Evolutionary conservation across 225 moss, liverwort and hornwort species (phyloP).

Genomic region (Physcomitrium patens): DNA sequence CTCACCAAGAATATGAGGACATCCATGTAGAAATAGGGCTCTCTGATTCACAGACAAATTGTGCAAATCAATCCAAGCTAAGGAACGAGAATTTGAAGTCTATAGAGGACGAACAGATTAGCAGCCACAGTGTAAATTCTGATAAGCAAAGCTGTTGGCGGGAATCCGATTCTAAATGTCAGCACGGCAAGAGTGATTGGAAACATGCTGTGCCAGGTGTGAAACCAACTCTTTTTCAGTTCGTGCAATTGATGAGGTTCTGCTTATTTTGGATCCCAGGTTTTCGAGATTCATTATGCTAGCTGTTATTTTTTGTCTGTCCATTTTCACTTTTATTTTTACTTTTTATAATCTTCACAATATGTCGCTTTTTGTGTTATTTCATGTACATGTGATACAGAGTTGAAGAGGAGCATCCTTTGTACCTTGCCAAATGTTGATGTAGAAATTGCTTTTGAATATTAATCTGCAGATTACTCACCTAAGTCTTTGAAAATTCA

Average conservation of each 20-base stretch:
- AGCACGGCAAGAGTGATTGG: constrained; percentile 36
- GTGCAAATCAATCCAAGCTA: constrained; percentile 22
- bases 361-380: constrained; percentile 13
- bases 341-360: neutral
- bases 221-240: constrained; percentile 15
- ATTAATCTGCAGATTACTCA: constrained; percentile 43
- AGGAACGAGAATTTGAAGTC: constrained; percentile 29
- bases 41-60: neutral
- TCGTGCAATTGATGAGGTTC: constrained; percentile 17
- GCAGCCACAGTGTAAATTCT: constrained; percentile 18
- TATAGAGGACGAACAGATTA: constrained; percentile 31
- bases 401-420: constrained; percentile 10
- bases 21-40: constrained; percentile 25
- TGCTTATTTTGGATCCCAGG: neutral
- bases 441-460: constrained; percentile 14
- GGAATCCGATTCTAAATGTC: constrained; percentile 30
- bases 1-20: constrained; percentile 29
- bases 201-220: constrained; percentile 38
- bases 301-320: constrained; percentile 1
- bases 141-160: constrained; percentile 32
- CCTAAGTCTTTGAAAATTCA: constrained; percentile 32
- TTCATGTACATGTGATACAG: constrained; percentile 17
- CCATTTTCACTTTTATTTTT: too few species aligned
- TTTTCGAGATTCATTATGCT: neutral
- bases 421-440: constrained; percentile 30